Percentiles rank a stretch among this genome's conserved stretches.
Conservation (phyloP, 345 rosid genomes). For the Syzygium jambos region DNA sequence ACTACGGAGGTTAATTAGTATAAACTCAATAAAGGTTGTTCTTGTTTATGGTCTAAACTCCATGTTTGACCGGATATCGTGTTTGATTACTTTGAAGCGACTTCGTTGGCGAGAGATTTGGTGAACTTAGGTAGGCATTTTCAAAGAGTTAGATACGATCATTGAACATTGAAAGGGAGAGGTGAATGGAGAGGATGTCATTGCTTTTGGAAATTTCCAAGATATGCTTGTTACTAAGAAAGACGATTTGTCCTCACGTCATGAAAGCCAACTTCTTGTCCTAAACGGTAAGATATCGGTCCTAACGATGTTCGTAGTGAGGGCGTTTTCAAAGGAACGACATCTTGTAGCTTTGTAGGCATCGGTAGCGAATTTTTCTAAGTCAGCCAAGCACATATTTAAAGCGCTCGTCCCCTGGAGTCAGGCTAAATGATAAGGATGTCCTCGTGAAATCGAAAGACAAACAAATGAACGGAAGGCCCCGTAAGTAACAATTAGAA, state of each 20-base stretch:
- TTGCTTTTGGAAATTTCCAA: background rate
- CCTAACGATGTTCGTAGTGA: background rate
- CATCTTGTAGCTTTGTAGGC: constrained; percentile 2
- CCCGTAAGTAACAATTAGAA: background rate
- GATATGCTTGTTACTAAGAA: background rate
- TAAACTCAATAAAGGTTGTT: background rate
- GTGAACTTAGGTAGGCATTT: background rate
- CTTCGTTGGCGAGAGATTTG: background rate
- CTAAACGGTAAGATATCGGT: background rate
- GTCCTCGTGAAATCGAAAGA: background rate
- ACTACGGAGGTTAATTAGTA: background rate
- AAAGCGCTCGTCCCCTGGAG: background rate
- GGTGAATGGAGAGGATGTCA: background rate
- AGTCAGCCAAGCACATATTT: background rate
- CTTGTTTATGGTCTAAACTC: background rate
- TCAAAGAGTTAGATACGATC: background rate
- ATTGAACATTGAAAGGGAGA: background rate
- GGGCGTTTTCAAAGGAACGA: constrained; percentile 1
- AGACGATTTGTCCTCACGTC: constrained; percentile 2
- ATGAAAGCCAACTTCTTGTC: background rate
- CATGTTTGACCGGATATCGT: background rate
- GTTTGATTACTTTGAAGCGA: background rate
- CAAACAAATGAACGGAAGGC: background rate
- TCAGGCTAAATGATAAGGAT: background rate
- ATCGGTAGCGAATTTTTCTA: background rate